Base-by-base conservation (phyloP, 2,329 filamentous ascomycete species). In the Colletotrichum nymphaeae region DNA sequence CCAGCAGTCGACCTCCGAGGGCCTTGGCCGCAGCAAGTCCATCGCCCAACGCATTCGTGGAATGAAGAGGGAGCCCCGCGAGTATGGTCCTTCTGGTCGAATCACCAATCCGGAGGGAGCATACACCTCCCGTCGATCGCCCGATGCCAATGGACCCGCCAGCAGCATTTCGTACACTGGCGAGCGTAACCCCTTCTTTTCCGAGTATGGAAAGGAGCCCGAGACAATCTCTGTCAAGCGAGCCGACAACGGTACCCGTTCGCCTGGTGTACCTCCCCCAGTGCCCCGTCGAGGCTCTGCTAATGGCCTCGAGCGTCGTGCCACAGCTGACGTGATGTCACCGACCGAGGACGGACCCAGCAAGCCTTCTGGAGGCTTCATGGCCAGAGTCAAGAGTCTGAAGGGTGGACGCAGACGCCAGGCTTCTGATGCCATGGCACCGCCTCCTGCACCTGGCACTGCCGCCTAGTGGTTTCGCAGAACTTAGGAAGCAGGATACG, bases 21-120 rank as follows among this genome's bases (percentile, higher is more conserved):
- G 93, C 5, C 83, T 99, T 55, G 91, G 93, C 76, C 92, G 97
- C 73, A 98, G 98, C 88, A 98, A 98, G 86, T 98, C 95, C 32
- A 87, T 99, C 73, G 97, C 95, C 3, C 95, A 98, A 81, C 94
- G 95, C 69, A 93, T 99, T 81, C 93, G 95, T 53, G 93, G 94
- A 76, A 95, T 97, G 78, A 94, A 92, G 81, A 92, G 92, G 74
- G 89, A 89, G n/a, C 89, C 89, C 9, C 90, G 91, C 63, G 88
- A 90, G 28, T 89, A 88, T 72, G 84, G 86, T 28, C 86, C 90
- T n/a, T 86, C 88, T 30, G 89, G 90, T 53, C 88, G 93, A 59
- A 82, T 90, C 69, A 86, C 85, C 6, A 91, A 88, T 75, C 88
- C 90, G 0, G 91, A 92, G 22, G 84, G 81, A 28, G 80, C 79